Evolutionary conservation across 2,329 filamentous ascomycete species (phyloP).

Genomic region (Pseudofabraea citricarpa): DNA sequence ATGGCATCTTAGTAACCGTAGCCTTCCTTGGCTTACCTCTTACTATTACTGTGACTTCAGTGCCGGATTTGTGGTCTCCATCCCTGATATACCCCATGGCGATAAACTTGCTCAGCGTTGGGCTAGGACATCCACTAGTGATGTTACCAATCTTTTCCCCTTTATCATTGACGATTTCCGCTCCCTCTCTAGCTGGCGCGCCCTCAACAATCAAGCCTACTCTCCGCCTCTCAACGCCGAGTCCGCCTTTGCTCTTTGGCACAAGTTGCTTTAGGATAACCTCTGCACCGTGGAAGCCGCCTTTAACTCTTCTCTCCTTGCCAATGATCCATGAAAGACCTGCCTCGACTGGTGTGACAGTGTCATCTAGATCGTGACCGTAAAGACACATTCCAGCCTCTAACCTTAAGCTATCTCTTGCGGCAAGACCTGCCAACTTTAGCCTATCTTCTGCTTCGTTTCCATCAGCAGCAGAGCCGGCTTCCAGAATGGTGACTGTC

Average conservation of each 20-base stretch:
- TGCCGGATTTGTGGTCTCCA: conserved; percentile 64
- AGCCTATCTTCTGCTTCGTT: conserved; percentile 42
- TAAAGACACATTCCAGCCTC: conserved; percentile 99
- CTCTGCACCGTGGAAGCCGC: conserved; percentile 82
- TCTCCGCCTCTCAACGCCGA: conserved; percentile 65
- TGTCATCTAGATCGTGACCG: conserved; percentile 91
- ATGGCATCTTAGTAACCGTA: conserved; percentile 66
- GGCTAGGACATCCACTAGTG: conserved; percentile 87
- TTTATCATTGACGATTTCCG: conserved; percentile 62
- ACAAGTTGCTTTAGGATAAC: conserved; percentile 73
- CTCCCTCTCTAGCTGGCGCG: conserved; percentile 85
- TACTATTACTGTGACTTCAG: conserved; percentile 59
- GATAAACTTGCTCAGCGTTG: conserved; percentile 82
- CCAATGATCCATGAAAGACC: conserved; percentile 77
- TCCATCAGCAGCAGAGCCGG: conserved; percentile 30
- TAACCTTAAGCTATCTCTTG: conserved; percentile 84
- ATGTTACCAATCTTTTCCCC: conserved; percentile 70
- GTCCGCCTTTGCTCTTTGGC: conserved; percentile 66
- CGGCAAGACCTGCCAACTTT: conserved; percentile 81
- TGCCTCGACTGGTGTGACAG: conserved; percentile 63
- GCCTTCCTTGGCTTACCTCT: conserved; percentile 63
- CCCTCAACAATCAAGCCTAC: conserved; percentile 81
- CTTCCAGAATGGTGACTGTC: conserved; percentile 51
- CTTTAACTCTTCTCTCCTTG: conserved; percentile 62
- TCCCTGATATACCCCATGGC: conserved; percentile 82